phyloP scores from a whole-genome alignment of 2,329 filamentous ascomycete genomes.

The Zopfia rhizophila region DNA sequence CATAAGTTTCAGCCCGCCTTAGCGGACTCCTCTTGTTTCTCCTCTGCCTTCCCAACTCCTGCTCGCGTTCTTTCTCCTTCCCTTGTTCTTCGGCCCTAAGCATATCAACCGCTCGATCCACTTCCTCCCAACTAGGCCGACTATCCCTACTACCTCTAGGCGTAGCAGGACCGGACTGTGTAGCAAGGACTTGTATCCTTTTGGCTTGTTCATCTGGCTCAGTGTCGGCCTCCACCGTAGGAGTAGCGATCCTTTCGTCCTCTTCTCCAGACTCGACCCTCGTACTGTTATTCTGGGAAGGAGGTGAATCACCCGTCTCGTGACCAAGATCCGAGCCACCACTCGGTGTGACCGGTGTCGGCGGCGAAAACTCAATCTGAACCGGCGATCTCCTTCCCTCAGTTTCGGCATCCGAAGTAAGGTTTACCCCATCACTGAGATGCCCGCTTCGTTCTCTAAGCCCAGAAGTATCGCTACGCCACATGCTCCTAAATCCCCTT shows the following conservation, averaged over 20 bases:
- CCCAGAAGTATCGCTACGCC: slow-evolving; percentile 47
- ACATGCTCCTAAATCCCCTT: slow-evolving; percentile 45
- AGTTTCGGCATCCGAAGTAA: slow-evolving; percentile 42
- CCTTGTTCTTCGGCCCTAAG: slow-evolving; percentile 42
- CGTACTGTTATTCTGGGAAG: slow-evolving; percentile 25
- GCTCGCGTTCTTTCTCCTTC: slow-evolving; percentile 18
- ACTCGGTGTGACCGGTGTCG: slow-evolving; percentile 42
- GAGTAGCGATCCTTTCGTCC: slow-evolving; percentile 19
- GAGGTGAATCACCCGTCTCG: slow-evolving; percentile 20
- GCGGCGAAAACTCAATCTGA: slow-evolving; percentile 43
- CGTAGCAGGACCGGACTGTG: slow-evolving; percentile 57
- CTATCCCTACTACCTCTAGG: slow-evolving; percentile 54
- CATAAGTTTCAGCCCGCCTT: slow-evolving; percentile 42
- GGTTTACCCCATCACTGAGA: slow-evolving; percentile 30
- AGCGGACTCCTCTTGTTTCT: slow-evolving; percentile 43
- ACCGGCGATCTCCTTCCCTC: slow-evolving; percentile 46
- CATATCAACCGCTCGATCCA: slow-evolving; percentile 45
- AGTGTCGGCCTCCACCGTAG: slow-evolving; percentile 19
- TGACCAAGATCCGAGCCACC: slow-evolving; percentile 17
- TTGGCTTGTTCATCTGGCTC: slow-evolving; percentile 37
- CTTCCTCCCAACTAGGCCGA: slow-evolving; percentile 49
- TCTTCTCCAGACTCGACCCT: slow-evolving; percentile 15
- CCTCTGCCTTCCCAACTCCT: slow-evolving; percentile 17
- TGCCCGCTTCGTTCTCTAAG: slow-evolving; percentile 45
- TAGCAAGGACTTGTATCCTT: slow-evolving; percentile 45